Conservation (phyloP, 495 filamentous ascomycete species). For the Cladorrhinum samala region DNA sequence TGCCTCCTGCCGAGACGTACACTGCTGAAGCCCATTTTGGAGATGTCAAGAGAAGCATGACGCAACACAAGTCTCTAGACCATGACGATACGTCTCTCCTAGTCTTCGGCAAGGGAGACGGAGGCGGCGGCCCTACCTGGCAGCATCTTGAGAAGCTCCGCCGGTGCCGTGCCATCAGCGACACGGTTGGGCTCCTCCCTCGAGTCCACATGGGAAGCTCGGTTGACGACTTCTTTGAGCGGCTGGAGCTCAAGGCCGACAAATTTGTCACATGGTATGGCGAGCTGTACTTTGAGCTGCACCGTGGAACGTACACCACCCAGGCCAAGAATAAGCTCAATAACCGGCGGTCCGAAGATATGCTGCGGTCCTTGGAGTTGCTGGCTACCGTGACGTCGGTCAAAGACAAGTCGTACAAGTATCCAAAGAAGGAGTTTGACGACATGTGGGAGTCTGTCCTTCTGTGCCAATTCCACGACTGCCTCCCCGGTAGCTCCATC, state of each 20-base stretch:
- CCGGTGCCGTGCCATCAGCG: conserved; percentile 88
- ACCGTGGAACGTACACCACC: conserved; percentile 93
- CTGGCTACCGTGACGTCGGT: conserved; percentile 82
- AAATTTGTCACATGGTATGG: conserved; percentile 96
- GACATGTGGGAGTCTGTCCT: conserved; percentile 85
- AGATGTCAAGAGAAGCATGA: conserved; percentile 83
- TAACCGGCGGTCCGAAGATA: conserved; percentile 77
- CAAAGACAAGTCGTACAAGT: conserved; percentile 63
- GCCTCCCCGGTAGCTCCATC: conserved; percentile 88
- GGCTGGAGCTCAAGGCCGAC: conserved; percentile 67
- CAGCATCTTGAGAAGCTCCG: conserved; percentile 91
- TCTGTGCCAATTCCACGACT: conserved; percentile 96
- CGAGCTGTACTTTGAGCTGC: conserved; percentile 95
- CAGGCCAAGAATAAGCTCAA: conserved; percentile 95
- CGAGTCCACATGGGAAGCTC: conserved; percentile 84
- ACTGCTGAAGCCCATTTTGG: conserved; percentile 93
- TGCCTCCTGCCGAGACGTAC: conserved; percentile 91
- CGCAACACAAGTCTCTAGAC: conserved; percentile 92
- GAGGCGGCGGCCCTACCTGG: conserved; percentile 92
- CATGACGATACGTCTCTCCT: conserved; percentile 81
- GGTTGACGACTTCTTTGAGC: conserved; percentile 94
- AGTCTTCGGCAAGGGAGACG: conserved; percentile 93
- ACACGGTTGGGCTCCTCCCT: conserved; percentile 75
- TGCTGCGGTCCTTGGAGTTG: conserved; percentile 81
- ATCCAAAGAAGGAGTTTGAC: conserved; percentile 87